Base-by-base conservation (phyloP, 106 monocot genomes). In the Dendrobium officinale region DNA sequence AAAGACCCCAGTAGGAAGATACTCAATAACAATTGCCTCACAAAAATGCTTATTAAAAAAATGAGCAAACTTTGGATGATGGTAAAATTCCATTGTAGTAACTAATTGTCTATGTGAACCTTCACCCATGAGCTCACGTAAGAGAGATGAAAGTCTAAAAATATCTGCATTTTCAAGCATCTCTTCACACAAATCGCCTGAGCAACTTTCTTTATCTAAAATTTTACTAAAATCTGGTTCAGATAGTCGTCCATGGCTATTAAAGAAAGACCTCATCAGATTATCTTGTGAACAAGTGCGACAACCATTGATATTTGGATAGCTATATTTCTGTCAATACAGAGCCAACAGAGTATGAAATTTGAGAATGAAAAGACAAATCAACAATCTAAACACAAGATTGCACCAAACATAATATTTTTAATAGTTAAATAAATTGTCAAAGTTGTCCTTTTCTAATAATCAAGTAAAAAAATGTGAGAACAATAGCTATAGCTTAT, bases 1-100 rank as follows among this genome's bases (percentile, higher is more conserved):
- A 89, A 97, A 97, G n/a, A 97, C 90, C 15, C 89, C 94, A 75
- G 66, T 49, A 51, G 95, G 90, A 80, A 97, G 90, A 77, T 80
- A 88, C 80, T 94, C 96, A 75, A 97, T 82, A 51, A 92, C 24
- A 40, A 96, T 78, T 67, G 56, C 58, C 79, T 86, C 79, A 84
- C 92, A 92, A 83, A 82, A 61, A 31, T 86, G 68, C 67, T 75
- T 42, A 77, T 91, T 82, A 59, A 59, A 0, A 74, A 85, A 67
- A 82, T 55, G 49, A 64, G 68, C 77, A 42, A 10, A 54, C 78
- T 87, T 42, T 56, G 78, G 54, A 4, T 51, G 47, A 31, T 75
- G 20, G 78, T 49, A 56, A 47, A 92, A 79, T 77, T 26, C 80
- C 48, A 90, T 74, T 43, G 79, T 82, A 18, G 90, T 89, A 33